Conservation (phyloP, 2,329 filamentous ascomycete genomes). For the Fusarium setosum region DNA sequence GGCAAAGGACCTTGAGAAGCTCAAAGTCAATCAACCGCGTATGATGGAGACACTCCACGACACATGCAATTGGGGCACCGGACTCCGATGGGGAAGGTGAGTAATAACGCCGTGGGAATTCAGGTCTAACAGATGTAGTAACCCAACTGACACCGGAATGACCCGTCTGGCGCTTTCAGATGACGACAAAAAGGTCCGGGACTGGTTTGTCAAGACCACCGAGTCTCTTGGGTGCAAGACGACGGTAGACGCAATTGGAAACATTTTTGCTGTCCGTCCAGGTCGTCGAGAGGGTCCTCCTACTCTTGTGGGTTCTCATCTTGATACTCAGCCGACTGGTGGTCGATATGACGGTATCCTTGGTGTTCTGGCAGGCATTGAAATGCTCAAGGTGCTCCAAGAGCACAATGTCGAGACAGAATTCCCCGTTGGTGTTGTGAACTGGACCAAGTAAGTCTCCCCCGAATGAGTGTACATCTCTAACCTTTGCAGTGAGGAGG, state of each 20-base stretch:
- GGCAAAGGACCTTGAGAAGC: conserved; percentile 22
- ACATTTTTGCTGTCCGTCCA: conserved; percentile 79
- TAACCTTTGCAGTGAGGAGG: conserved; percentile 72
- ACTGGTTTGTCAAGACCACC: conserved; percentile 79
- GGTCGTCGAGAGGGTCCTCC: conserved; percentile 70
- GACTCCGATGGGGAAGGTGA: conserved; percentile 38
- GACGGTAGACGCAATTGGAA: conserved; percentile 81
- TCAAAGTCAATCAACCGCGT: conserved; percentile 31
- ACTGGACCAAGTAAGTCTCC: conserved; percentile 74
- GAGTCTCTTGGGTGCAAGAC: conserved; percentile 73
- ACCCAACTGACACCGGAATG: conserved; percentile 76
- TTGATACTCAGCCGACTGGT: conserved; percentile 73
- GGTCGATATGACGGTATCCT: conserved; percentile 83
- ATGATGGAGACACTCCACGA: conserved; percentile 40
- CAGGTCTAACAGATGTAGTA: conserved; percentile 23
- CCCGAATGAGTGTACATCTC: no score
- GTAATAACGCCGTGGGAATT: accelerated
- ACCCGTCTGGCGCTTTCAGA: conserved; percentile 77
- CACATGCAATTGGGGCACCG: conserved; percentile 36
- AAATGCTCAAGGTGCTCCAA: conserved; percentile 75
- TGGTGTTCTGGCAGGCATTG: conserved; percentile 78
- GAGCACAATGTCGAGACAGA: conserved; percentile 77
- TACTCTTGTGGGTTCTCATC: conserved; percentile 76
- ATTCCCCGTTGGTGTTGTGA: conserved; percentile 78
- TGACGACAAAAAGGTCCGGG: conserved; percentile 75